phyloP scores from a whole-genome alignment of 2,329 filamentous ascomycete species.

The Hypoxylon sp. region DNA sequence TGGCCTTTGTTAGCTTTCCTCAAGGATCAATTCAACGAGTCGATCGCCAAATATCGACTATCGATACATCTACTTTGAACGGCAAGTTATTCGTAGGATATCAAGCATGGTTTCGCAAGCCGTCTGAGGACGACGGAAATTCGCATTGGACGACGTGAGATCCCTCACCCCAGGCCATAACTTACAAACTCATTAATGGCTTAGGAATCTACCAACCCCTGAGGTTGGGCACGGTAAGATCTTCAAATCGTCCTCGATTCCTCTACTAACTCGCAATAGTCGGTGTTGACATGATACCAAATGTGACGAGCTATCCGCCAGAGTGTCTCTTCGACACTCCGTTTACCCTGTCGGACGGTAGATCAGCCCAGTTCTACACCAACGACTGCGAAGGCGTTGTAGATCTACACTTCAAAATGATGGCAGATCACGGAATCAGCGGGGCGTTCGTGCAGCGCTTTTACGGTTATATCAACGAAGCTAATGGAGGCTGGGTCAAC shows the following conservation, averaged over 20 bases:
- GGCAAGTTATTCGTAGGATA: slow-evolving; percentile 50
- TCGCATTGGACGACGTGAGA: slow-evolving; percentile 51
- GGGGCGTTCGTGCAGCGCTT: slow-evolving; percentile 50
- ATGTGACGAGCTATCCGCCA: slow-evolving; percentile 46
- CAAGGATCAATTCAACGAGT: background rate
- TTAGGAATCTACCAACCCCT: slow-evolving; percentile 43
- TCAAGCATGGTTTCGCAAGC: slow-evolving; percentile 51
- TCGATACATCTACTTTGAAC: slow-evolving; percentile 49
- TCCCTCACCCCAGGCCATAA: background rate
- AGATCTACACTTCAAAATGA: slow-evolving; percentile 49
- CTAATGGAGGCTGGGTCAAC: slow-evolving; percentile 47
- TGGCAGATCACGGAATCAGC: slow-evolving; percentile 47
- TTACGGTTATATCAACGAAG: slow-evolving; percentile 48
- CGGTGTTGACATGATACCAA: slow-evolving; percentile 49
- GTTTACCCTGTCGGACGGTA: slow-evolving; percentile 44
- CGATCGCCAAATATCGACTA: slow-evolving; percentile 37
- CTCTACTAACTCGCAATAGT: slow-evolving; percentile 35
- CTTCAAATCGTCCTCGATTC: background rate
- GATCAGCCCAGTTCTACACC: slow-evolving; percentile 46
- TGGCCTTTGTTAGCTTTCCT: slow-evolving; percentile 1
- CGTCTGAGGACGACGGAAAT: slow-evolving; percentile 47
- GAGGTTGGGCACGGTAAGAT: slow-evolving; percentile 47
- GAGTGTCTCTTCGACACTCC: slow-evolving; percentile 49
- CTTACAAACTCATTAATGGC: background rate
- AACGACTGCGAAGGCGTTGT: slow-evolving; percentile 50